phyloP scores from a whole-genome alignment of 495 filamentous ascomycete species.

The Neurospora tetraspora region DNA sequence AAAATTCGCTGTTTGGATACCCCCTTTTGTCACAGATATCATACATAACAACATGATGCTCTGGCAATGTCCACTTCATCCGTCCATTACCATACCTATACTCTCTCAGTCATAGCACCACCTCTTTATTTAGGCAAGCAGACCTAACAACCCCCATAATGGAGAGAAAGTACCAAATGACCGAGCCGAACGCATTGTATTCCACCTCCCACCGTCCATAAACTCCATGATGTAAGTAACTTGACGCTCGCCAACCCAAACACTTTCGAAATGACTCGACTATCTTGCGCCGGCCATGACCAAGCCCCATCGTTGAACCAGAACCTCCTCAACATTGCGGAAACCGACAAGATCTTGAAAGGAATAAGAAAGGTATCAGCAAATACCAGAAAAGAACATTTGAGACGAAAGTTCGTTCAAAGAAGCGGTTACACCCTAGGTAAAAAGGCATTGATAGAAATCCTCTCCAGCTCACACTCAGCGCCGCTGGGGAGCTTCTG shows the following conservation, averaged over 20 bases:
- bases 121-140: background rate
- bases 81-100: background rate
- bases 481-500: slow-evolving; percentile 43
- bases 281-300: background rate
- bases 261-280: background rate
- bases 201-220: background rate
- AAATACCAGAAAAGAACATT: background rate
- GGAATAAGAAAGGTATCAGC: background rate
- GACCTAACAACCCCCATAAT: background rate
- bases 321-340: background rate
- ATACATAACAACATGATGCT: background rate
- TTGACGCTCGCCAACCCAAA: background rate
- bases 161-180: background rate
- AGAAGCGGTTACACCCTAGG: slow-evolving; percentile 5
- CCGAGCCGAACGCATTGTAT: background rate
- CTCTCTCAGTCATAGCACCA: background rate
- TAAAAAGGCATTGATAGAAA: slow-evolving; percentile 34
- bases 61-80: background rate
- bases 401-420: background rate
- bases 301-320: background rate
- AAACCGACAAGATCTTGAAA: background rate
- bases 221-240: background rate
- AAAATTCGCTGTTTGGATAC: background rate
- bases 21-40: background rate
- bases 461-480: slow-evolving; percentile 58